phyloP scores from a whole-genome alignment of 495 filamentous ascomycete species.

The Penicillium arizonense region DNA sequence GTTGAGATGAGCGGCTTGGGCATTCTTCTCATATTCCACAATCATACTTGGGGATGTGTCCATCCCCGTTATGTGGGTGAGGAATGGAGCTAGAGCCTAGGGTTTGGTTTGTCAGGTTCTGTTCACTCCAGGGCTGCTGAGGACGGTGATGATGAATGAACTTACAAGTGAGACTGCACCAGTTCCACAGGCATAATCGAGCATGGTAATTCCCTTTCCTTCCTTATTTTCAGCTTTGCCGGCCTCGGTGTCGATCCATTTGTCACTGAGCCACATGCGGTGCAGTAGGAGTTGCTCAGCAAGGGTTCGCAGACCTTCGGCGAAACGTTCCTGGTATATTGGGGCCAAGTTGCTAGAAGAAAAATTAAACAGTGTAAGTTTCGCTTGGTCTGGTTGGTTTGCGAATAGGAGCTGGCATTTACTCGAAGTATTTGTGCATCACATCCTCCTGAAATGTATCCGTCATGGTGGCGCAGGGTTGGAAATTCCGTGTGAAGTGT shows the following conservation, averaged over 20 bases:
- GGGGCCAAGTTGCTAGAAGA: slow-evolving; percentile 40
- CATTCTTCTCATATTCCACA: slow-evolving; percentile 51
- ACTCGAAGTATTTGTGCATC: slow-evolving; percentile 57
- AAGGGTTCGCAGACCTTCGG: slow-evolving; percentile 26
- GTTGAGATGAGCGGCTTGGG: slow-evolving; percentile 36
- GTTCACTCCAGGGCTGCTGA: not conserved
- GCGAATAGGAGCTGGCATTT: slow-evolving; percentile 5
- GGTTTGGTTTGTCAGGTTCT: slow-evolving; percentile 40
- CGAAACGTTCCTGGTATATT: slow-evolving; percentile 46
- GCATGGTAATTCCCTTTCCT: slow-evolving; percentile 41
- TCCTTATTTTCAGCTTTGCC: slow-evolving; percentile 33
- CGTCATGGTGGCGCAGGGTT: slow-evolving; percentile 24
- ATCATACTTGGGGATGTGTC: slow-evolving; percentile 71
- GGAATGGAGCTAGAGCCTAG: slow-evolving; percentile 45
- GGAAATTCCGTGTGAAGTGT: not conserved
- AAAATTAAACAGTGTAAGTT: not conserved
- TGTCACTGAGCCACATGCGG: slow-evolving; percentile 61
- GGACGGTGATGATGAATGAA: too few species aligned
- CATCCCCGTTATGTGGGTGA: slow-evolving; percentile 59
- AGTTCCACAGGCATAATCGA: slow-evolving; percentile 79
- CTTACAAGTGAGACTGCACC: slow-evolving; percentile 23
- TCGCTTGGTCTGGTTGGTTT: not conserved
- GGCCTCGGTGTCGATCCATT: slow-evolving; percentile 46
- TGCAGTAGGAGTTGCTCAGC: slow-evolving; percentile 41
- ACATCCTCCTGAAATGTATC: slow-evolving; percentile 41